Percentiles rank a stretch among this genome's conserved stretches.
phyloP scores from a whole-genome alignment of 345 rosid genomes.

The Psidium friedrichsthalianum region DNA sequence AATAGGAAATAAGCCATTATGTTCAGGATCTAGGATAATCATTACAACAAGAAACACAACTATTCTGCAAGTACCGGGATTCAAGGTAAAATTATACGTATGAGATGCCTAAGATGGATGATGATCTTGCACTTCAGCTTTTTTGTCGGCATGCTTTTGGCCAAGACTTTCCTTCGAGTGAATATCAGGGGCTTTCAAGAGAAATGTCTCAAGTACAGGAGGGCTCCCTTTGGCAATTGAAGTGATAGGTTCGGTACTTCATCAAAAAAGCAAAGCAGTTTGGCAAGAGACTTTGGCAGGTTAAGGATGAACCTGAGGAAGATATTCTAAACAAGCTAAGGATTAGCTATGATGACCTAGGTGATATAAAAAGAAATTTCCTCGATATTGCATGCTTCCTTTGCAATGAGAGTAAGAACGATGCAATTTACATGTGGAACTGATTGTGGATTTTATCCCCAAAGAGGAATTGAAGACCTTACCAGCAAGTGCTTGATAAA shows the following conservation, averaged over 20 bases:
- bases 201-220: neutral
- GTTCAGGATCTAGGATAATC: neutral
- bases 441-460: rapidly evolving
- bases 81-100: rapidly evolving
- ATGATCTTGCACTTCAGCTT: neutral
- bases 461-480: neutral
- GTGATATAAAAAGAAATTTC: neutral
- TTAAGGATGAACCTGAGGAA: neutral
- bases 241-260: neutral
- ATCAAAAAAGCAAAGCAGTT: neutral
- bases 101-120: neutral
- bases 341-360: neutral
- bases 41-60: rapidly evolving
- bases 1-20: neutral
- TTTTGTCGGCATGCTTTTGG: neutral
- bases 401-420: neutral
- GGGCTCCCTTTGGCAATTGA: neutral
- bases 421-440: neutral
- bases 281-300: neutral
- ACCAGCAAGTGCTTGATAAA: neutral
- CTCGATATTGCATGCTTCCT: constrained; percentile 1
- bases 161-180: neutral
- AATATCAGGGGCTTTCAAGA: rapidly evolving
- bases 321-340: neutral
- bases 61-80: rapidly evolving